Evolutionary conservation across 1,284 basidiomycete species (phyloP).

Genomic region (Porogramme epimiltina): DNA sequence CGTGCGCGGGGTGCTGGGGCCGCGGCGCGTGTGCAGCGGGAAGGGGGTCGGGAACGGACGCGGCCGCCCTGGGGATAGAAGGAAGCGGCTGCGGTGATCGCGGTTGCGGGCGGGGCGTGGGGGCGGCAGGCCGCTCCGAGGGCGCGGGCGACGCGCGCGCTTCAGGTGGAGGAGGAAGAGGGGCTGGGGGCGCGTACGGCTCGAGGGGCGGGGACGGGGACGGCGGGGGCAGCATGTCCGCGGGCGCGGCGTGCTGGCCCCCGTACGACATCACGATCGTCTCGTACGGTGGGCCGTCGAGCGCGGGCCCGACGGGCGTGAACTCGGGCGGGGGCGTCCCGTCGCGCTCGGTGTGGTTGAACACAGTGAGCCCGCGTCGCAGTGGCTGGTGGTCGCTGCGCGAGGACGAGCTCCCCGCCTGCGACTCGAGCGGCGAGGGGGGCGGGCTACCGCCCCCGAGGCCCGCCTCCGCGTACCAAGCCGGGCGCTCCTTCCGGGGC

Average conservation of each 20-base stretch:
- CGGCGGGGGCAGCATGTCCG: conserved; percentile 1
- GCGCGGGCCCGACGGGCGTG: conserved; percentile 37
- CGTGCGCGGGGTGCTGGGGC: conserved; percentile 5
- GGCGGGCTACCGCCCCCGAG: conserved; percentile 13
- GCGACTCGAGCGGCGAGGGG: not conserved
- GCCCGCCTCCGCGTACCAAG: conserved; percentile 34
- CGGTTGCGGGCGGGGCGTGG: not conserved
- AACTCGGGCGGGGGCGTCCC: conserved; percentile 46
- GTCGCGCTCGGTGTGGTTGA: conserved; percentile 14
- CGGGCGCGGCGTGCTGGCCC: conserved; percentile 32
- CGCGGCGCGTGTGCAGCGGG: not conserved
- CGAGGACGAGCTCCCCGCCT: conserved; percentile 2
- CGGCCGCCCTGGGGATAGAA: not conserved
- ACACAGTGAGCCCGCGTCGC: conserved; percentile 12
- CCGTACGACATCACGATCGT: conserved; percentile 30
- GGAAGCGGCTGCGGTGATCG: not conserved
- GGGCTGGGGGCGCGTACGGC: not conserved
- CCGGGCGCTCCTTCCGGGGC: conserved; percentile 30
- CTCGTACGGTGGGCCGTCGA: conserved; percentile 44
- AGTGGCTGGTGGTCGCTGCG: not conserved
- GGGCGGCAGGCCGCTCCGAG: not conserved
- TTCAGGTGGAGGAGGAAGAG: not conserved
- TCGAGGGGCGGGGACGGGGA: conserved; percentile 1
- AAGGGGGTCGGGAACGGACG: not conserved
- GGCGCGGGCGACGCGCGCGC: not conserved